These are phyloP conservation scores for Thelephora terrestris DNA, from an alignment of 1,284 basidiomycete genomes.

Conservation along the genomic window DNA sequence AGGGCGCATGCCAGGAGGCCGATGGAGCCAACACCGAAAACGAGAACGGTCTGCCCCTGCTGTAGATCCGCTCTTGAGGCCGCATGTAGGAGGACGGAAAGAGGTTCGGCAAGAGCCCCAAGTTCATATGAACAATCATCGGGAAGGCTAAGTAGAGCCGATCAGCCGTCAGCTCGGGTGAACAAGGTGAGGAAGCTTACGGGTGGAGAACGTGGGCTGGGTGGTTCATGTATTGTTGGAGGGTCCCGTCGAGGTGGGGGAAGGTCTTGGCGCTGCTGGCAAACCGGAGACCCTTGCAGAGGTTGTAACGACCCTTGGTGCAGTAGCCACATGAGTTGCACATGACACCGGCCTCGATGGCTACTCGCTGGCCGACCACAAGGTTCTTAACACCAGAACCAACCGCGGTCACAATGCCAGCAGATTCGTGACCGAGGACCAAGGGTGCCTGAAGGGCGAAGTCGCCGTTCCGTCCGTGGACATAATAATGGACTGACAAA, in stretches of 20 bases:
- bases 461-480: slow-evolving; percentile 83
- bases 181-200: slow-evolving; percentile 36
- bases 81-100: slow-evolving; percentile 84
- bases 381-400: slow-evolving; percentile 58
- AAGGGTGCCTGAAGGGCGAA: slow-evolving; percentile 79
- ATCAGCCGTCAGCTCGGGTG: neutral
- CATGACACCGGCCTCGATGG: slow-evolving; percentile 88
- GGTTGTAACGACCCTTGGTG: slow-evolving; percentile 79
- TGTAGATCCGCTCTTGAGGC: slow-evolving; percentile 57
- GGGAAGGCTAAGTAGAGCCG: slow-evolving; percentile 48
- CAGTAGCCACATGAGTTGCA: slow-evolving; percentile 69
- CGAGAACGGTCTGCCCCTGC: slow-evolving; percentile 52
- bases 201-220: slow-evolving; percentile 79
- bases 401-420: slow-evolving; percentile 71
- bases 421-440: slow-evolving; percentile 88
- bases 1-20: slow-evolving; percentile 82
- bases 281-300: slow-evolving; percentile 86
- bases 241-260: slow-evolving; percentile 89
- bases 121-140: slow-evolving; percentile 65
- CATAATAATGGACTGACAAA: slow-evolving; percentile 76
- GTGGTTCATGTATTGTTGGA: slow-evolving; percentile 84
- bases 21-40: slow-evolving; percentile 88
- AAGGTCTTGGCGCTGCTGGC: slow-evolving; percentile 84
- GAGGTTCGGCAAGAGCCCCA: slow-evolving; percentile 84
- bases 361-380: slow-evolving; percentile 79